Evolutionary conservation across 2,329 filamentous ascomycete species (phyloP).

Genomic region (Trichoderma aggressivum): DNA sequence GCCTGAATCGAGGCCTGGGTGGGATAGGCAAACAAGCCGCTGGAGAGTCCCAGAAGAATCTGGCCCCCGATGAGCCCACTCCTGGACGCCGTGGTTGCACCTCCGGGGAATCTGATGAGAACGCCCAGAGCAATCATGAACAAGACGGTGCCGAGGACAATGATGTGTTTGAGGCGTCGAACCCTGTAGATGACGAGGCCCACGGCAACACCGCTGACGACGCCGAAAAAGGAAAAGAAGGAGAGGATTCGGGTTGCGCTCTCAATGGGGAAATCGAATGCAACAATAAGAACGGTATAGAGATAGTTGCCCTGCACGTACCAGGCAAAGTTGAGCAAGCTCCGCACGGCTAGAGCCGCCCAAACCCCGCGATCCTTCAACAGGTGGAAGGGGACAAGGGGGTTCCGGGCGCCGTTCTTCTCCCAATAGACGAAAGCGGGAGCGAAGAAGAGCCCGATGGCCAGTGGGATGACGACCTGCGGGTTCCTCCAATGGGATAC

Average conservation of each 20-base stretch:
- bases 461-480: slow-evolving; percentile 49
- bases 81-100: slow-evolving; percentile 37
- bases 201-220: slow-evolving; percentile 51
- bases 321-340: slow-evolving; percentile 51
- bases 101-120: slow-evolving; percentile 54
- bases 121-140: slow-evolving; percentile 56
- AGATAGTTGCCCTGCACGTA: slow-evolving; percentile 58
- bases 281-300: slow-evolving; percentile 56
- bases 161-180: slow-evolving; percentile 55
- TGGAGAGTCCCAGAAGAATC: slow-evolving; percentile 55
- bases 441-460: slow-evolving; percentile 48
- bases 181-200: slow-evolving; percentile 51
- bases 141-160: slow-evolving; percentile 52
- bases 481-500: slow-evolving; percentile 47
- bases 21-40: slow-evolving; percentile 52
- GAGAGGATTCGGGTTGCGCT: slow-evolving; percentile 55
- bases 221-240: slow-evolving; percentile 52
- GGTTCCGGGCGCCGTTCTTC: slow-evolving; percentile 42
- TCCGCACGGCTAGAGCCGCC: slow-evolving; percentile 55
- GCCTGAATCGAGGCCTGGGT: slow-evolving; percentile 41
- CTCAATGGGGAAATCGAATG: slow-evolving; percentile 53
- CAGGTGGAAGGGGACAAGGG: slow-evolving; percentile 56
- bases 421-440: slow-evolving; percentile 55
- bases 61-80: slow-evolving; percentile 55
- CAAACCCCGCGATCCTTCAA: slow-evolving; percentile 59